Conservation (phyloP, 2,329 filamentous ascomycete species). For the Xylariomycetidae sp. region DNA sequence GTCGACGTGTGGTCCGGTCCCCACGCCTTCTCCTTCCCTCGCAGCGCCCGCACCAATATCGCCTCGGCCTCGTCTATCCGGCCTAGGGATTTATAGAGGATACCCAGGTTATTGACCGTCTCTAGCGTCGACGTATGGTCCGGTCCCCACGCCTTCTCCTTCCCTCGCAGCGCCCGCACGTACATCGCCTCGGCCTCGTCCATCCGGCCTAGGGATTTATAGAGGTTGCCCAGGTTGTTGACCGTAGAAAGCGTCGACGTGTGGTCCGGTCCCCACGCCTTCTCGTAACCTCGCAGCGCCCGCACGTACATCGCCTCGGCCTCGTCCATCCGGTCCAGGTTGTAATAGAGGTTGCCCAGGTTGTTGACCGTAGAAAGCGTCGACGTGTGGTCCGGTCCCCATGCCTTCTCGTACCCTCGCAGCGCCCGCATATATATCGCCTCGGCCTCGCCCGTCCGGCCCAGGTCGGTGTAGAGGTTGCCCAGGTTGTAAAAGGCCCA, state of each 20-base stretch:
- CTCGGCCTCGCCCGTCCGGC: constrained; percentile 3
- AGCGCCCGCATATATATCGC: constrained; percentile 6
- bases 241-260: constrained; percentile 20
- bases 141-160: constrained; percentile 14
- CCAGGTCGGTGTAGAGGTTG: constrained; percentile 5
- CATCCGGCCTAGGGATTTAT: constrained; percentile 15
- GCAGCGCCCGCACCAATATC: neutral
- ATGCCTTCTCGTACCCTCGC: constrained; percentile 1
- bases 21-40: constrained; percentile 13
- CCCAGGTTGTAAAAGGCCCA: constrained; percentile 8
- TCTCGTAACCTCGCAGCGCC: constrained; percentile 11
- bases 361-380: constrained; percentile 5
- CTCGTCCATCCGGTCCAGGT: constrained; percentile 6
- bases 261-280: constrained; percentile 16
- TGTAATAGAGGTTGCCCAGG: constrained; percentile 3
- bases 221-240: constrained; percentile 19
- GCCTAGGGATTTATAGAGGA: constrained; percentile 16
- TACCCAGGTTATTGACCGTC: constrained; percentile 21
- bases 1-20: constrained; percentile 18
- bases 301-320: neutral
- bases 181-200: constrained; percentile 13
- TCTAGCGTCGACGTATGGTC: constrained; percentile 19
- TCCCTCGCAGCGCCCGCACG: constrained; percentile 3
- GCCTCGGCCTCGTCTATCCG: constrained; percentile 15
- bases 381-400: constrained; percentile 3